Base-by-base conservation (phyloP, 1,284 basidiomycete genomes). In the Cerrena zonata region DNA sequence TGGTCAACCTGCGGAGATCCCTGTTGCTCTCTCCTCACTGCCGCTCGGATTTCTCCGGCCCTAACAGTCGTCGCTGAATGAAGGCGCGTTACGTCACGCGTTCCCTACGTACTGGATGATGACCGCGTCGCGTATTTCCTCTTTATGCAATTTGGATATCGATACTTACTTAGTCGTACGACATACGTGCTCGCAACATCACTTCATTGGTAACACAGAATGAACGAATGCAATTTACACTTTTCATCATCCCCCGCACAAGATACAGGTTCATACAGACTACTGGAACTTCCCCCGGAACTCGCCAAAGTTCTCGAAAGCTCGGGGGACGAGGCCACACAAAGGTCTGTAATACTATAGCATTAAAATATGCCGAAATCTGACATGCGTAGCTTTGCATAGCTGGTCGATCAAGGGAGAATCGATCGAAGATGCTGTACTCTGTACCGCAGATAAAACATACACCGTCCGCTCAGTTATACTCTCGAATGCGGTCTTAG, bases 351-450 rank as follows among this genome's bases (percentile, higher is more conserved):
- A 18, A 19, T 22, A 22, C 5, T 42, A 24, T 19, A 42, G 18
- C 21, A 5, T 22, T 39, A 15, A 21, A 39, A 39, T 15, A 5
- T 5, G 5, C n/a, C 5, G n/a, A 10, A 42, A n/a, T 42, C 41
- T 22, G 7, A 34, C 30, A 7, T 34, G 30, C 30, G 30, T 15
- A n/a, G n/a, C 26, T 19, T 22, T 37, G 4, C 18, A 15, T 11
- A 90, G 89, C 38, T 65, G 92, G 38, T 76, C 76, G 7, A 86
- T 97, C 68, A 93, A 92, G 64, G 94, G 94, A 1, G 72, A 82
- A 39, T 67, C 80, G 1, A 77, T 77, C 18, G 92, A 95, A 61
- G 89, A 94, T 59, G 93, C 93, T 0, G 91, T 95, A 0, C 70
- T 94, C 3, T 95, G 93, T 63, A 94, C 91, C 0, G 58, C 74